Conservation (phyloP, 2,329 filamentous ascomycete species). For the Chrysoporthe cubensis region DNA sequence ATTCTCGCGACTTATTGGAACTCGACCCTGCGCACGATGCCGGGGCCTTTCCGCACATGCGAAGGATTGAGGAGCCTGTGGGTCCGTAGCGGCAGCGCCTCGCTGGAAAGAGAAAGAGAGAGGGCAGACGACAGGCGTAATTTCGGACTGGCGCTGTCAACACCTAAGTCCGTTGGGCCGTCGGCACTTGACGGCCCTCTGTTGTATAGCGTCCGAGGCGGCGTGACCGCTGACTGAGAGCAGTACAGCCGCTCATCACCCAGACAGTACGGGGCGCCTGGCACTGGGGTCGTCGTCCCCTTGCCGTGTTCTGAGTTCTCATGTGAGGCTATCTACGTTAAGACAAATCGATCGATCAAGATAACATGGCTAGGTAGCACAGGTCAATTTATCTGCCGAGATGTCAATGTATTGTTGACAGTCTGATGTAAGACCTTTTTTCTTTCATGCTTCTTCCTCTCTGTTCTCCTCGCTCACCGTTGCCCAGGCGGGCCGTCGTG, state of each 20-base stretch:
- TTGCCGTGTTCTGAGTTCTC: no score
- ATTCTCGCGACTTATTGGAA: neutral
- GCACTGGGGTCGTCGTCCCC: no score
- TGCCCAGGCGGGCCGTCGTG: neutral
- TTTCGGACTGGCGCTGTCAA: neutral
- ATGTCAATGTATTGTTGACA: neutral
- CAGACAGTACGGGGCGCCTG: no score
- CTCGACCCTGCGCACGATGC: no score
- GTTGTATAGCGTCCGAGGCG: no score
- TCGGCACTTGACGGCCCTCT: neutral
- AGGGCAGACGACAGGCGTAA: neutral
- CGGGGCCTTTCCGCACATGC: neutral
- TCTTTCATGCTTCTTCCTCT: neutral
- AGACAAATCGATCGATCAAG: neutral
- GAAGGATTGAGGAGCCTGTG: slow-evolving; percentile 13
- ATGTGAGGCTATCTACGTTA: no score
- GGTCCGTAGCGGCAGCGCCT: neutral
- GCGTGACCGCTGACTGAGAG: no score
- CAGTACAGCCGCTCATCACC: no score
- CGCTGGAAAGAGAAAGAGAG: neutral
- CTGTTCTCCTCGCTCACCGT: neutral
- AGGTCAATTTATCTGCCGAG: neutral
- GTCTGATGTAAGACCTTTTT: neutral
- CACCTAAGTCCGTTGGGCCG: neutral
- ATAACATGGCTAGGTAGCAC: neutral